phyloP scores from a whole-genome alignment of 2,329 filamentous ascomycete species.

The Diplodia intermedia region DNA sequence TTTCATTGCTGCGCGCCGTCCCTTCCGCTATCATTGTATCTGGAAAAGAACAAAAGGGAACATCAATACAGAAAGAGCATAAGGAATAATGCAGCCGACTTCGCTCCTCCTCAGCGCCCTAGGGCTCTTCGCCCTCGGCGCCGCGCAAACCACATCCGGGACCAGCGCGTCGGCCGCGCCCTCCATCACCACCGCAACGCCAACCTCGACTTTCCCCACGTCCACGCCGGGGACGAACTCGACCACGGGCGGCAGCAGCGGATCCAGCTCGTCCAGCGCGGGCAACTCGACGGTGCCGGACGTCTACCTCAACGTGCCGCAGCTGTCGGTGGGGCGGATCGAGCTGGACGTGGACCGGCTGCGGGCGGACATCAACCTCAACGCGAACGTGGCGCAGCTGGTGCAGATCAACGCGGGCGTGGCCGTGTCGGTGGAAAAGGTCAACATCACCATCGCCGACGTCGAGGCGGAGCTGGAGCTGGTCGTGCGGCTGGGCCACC shows the following conservation, averaged over 20 bases:
- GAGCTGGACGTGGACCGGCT: slow-evolving; percentile 67
- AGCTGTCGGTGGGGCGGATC: slow-evolving; percentile 65
- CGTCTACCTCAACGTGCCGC: slow-evolving; percentile 64
- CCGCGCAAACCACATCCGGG: slow-evolving; percentile 17
- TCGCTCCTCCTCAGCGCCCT: slow-evolving; percentile 13
- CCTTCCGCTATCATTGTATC: slow-evolving; percentile 34
- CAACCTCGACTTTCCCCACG: slow-evolving; percentile 30
- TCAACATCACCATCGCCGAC: slow-evolving; percentile 68
- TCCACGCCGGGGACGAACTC: slow-evolving; percentile 19
- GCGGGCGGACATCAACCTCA: slow-evolving; percentile 65
- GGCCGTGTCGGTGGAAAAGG: slow-evolving; percentile 54
- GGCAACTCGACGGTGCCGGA: slow-evolving; percentile 56
- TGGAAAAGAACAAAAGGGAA: not conserved
- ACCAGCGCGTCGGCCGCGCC: slow-evolving; percentile 1
- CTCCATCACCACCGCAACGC: slow-evolving; percentile 1
- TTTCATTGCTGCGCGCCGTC: not conserved
- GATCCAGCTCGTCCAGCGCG: slow-evolving; percentile 37
- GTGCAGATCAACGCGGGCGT: slow-evolving; percentile 62
- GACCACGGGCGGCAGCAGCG: slow-evolving; percentile 10
- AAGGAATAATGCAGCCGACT: slow-evolving; percentile 9
- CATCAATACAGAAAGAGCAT: not conserved
- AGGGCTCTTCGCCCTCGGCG: slow-evolving; percentile 10
- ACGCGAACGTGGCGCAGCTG: slow-evolving; percentile 65
- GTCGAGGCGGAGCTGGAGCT: slow-evolving; percentile 66
- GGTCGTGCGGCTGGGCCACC: slow-evolving; percentile 64